phyloP scores from a whole-genome alignment of 192 early-diverging fungal species.

The Coemansia furcata region DNA sequence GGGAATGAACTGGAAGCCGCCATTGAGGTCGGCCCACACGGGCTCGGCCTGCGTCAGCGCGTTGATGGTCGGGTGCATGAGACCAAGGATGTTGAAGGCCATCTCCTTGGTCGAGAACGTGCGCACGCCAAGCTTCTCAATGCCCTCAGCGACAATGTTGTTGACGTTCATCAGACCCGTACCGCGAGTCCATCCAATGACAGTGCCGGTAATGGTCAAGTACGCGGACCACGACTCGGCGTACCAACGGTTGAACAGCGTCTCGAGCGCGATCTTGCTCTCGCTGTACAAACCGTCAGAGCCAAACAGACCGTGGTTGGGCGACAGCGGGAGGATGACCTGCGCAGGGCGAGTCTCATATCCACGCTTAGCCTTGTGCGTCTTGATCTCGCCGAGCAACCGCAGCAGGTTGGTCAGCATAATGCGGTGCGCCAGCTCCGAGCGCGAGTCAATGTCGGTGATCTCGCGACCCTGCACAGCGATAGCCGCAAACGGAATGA shows the following conservation, averaged over 20 bases:
- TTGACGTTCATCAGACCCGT: slow-evolving; percentile 92
- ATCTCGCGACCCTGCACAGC: slow-evolving; percentile 82
- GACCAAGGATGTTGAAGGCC: slow-evolving; percentile 90
- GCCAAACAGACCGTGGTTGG: slow-evolving; percentile 96
- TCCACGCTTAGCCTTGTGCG: slow-evolving; percentile 67
- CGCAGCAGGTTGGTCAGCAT: slow-evolving; percentile 94
- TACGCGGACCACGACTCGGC: slow-evolving; percentile 85
- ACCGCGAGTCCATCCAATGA: slow-evolving; percentile 97
- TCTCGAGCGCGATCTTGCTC: slow-evolving; percentile 90
- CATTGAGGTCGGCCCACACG: slow-evolving; percentile 93
- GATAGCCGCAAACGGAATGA: slow-evolving; percentile 94
- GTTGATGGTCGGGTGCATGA: slow-evolving; percentile 79
- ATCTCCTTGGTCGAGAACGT: slow-evolving; percentile 93
- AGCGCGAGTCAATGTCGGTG: slow-evolving; percentile 72
- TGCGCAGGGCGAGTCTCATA: slow-evolving; percentile 80
- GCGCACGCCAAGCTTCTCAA: slow-evolving; percentile 79
- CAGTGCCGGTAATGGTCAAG: slow-evolving; percentile 82
- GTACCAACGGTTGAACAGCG: slow-evolving; percentile 87
- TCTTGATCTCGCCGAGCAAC: slow-evolving; percentile 82
- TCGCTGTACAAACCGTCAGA: slow-evolving; percentile 91
- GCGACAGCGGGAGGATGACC: slow-evolving; percentile 86
- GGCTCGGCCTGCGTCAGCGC: slow-evolving; percentile 74
- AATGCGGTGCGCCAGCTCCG: slow-evolving; percentile 85
- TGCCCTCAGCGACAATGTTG: slow-evolving; percentile 72
- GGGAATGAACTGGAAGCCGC: slow-evolving; percentile 81